phyloP scores from a whole-genome alignment of 768 basidiomycete species.

The Boletus tylopilopsis region DNA sequence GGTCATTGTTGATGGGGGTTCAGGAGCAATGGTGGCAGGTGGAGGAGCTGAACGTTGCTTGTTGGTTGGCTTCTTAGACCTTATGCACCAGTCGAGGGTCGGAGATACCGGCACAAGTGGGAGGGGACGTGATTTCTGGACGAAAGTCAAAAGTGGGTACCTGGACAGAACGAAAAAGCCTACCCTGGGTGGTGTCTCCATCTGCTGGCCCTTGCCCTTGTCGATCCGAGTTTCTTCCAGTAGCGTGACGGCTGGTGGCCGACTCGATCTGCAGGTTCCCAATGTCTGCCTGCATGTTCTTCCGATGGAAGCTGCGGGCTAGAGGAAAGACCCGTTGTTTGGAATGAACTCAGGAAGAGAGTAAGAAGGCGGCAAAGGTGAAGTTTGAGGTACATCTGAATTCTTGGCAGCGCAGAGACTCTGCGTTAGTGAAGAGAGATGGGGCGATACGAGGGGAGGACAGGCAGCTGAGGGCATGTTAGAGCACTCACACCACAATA shows the following conservation, averaged over 20 bases:
- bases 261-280: constrained; percentile 15
- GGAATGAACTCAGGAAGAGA: constrained; percentile 63
- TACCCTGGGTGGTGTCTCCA: constrained; percentile 30
- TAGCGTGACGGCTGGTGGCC: constrained; percentile 9
- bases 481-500: too few relatives aligned
- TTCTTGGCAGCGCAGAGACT: constrained; percentile 23
- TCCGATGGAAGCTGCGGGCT: constrained; percentile 48
- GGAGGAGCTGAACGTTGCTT: constrained; percentile 17
- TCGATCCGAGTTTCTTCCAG: constrained; percentile 6
- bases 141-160: constrained; percentile 1
- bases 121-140: constrained; percentile 35
- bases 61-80: constrained; percentile 11
- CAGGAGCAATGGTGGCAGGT: constrained; percentile 25
- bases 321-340: constrained; percentile 61
- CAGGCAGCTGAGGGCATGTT: too few relatives aligned
- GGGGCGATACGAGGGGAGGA: too few relatives aligned
- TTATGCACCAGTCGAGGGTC: constrained; percentile 36
- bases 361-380: constrained; percentile 33
- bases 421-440: too few relatives aligned
- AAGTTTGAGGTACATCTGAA: constrained; percentile 22
- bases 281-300: constrained; percentile 18
- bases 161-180: neutral
- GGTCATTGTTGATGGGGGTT: constrained; percentile 14
- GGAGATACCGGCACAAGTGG: constrained; percentile 47
- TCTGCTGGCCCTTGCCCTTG: constrained; percentile 20